A percentile compares a stretch with the other conserved stretches of the same genome.
Conservation (phyloP, 306 rosid species). For the Pyrus bretschneideri region DNA sequence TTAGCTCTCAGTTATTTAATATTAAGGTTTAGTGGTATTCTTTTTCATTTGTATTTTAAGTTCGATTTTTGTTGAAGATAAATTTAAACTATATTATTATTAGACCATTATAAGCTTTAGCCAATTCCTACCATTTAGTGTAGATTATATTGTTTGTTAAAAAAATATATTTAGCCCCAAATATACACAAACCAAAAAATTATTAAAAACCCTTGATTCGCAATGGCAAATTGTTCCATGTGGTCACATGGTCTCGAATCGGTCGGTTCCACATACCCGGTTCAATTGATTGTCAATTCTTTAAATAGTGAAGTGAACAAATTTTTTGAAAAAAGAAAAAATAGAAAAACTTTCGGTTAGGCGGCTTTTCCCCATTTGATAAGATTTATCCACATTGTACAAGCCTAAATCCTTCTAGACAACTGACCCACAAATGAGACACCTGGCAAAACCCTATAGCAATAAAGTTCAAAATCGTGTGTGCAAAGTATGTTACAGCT, state of each 20-base stretch:
- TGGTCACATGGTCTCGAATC: slow-evolving; percentile 66
- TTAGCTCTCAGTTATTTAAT: background rate
- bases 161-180: background rate
- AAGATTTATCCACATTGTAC: background rate
- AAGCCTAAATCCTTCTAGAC: background rate
- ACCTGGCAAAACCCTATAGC: background rate
- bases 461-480: background rate
- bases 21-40: rapidly evolving
- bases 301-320: background rate
- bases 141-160: too few species aligned
- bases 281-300: slow-evolving; percentile 22
- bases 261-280: slow-evolving; percentile 55
- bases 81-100: too few species aligned
- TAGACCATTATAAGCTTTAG: too few species aligned
- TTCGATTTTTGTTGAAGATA: rapidly evolving
- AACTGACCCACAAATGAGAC: background rate
- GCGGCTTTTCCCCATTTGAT: background rate
- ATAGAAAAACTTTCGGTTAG: background rate
- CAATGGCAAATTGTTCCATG: slow-evolving; percentile 54
- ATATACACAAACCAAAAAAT: background rate
- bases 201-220: slow-evolving; percentile 2
- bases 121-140: rapidly evolving
- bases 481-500: background rate
- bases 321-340: background rate
- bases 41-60: rapidly evolving